Conservation (phyloP, 2,329 filamentous ascomycete species). For the Phialophora chinensis region DNA sequence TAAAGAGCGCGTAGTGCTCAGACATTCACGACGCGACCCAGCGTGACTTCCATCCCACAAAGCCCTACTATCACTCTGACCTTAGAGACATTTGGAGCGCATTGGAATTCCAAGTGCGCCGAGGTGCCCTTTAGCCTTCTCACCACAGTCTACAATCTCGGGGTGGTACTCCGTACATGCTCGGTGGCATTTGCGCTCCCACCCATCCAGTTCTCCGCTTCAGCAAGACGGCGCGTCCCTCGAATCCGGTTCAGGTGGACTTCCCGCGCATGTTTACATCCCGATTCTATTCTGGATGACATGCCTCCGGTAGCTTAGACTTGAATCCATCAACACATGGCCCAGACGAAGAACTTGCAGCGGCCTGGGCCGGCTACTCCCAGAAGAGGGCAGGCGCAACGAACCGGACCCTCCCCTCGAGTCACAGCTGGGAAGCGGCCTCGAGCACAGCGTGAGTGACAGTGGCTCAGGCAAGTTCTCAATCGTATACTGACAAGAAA, state of each 20-base stretch:
- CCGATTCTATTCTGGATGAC: background rate
- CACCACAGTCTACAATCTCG: background rate
- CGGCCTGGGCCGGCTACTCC: conserved; percentile 31
- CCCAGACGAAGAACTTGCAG: conserved; percentile 34
- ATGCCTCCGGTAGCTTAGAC: no score
- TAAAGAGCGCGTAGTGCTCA: background rate
- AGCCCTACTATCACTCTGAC: background rate
- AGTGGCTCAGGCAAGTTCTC: conserved; percentile 40
- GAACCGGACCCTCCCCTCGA: conserved; percentile 31
- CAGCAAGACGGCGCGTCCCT: background rate
- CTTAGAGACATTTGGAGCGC: no score
- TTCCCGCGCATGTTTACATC: background rate
- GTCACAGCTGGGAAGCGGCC: conserved; percentile 34
- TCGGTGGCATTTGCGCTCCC: background rate
- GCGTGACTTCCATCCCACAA: background rate
- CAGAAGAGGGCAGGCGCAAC: conserved; percentile 31
- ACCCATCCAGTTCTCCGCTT: background rate
- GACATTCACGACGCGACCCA: background rate
- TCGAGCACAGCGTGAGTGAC: conserved; percentile 42
- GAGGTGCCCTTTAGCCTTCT: background rate
- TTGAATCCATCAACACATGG: conserved; percentile 19
- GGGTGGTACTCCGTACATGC: background rate
- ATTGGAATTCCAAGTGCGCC: background rate
- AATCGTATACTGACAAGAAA: conserved; percentile 20
- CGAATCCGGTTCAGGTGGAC: background rate